A percentile compares a stretch with the other conserved stretches of the same genome.
Evolutionary conservation across 2,329 filamentous ascomycete species (phyloP).

Genomic region (Blastomyces parvus): DNA sequence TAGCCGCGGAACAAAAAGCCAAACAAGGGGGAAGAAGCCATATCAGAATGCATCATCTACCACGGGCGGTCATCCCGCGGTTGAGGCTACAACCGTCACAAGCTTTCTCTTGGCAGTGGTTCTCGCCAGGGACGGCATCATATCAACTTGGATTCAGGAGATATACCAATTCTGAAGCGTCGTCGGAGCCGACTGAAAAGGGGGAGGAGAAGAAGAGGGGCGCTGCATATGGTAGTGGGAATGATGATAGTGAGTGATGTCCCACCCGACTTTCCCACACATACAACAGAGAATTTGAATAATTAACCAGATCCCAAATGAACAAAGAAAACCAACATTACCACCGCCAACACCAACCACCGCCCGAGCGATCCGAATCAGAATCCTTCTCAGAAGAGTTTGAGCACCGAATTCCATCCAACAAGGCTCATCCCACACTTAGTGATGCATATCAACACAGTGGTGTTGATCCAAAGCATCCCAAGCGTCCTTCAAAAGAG

Average conservation of each 20-base stretch:
- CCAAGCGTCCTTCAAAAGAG: slow-evolving; percentile 12
- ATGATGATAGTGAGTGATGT: neutral
- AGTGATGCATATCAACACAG: slow-evolving; percentile 17
- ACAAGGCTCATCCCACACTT: slow-evolving; percentile 15
- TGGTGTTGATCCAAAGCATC: slow-evolving; percentile 14
- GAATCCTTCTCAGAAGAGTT: slow-evolving; percentile 15
- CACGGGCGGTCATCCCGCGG: neutral
- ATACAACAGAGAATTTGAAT: neutral
- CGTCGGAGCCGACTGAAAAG: neutral
- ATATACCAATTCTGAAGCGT: neutral
- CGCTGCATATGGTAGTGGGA: slow-evolving; percentile 1
- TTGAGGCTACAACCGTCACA: neutral
- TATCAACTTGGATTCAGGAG: neutral
- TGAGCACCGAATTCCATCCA: slow-evolving; percentile 15
- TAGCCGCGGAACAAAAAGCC: neutral
- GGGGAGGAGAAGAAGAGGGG: neutral
- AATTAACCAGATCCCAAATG: neutral
- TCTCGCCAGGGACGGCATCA: neutral
- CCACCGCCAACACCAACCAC: slow-evolving; percentile 8
- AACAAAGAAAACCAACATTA: slow-evolving; percentile 7
- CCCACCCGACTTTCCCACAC: neutral
- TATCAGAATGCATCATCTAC: neutral
- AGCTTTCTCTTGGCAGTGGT: neutral
- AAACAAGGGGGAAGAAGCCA: neutral
- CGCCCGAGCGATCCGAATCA: slow-evolving; percentile 12